phyloP scores from a whole-genome alignment of 495 filamentous ascomycete species.

The Aspergillus conjunctus region DNA sequence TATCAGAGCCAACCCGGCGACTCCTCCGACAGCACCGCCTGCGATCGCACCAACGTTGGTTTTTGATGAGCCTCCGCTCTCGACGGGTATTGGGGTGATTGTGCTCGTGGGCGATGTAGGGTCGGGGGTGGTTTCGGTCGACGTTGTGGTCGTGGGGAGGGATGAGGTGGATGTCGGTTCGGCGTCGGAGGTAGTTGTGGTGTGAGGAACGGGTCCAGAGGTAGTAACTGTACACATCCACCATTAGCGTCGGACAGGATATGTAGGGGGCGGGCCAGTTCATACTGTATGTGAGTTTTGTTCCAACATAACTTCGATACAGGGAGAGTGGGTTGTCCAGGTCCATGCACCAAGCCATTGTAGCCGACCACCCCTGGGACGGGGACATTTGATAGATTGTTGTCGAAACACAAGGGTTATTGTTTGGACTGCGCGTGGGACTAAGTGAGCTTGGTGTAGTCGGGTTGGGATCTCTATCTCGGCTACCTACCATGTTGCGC shows the following conservation, averaged over 20 bases:
- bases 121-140: background rate
- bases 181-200: background rate
- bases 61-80: background rate
- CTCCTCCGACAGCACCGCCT: conserved; percentile 11
- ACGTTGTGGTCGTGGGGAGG: background rate
- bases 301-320: conserved; percentile 13
- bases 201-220: background rate
- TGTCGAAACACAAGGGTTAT: conserved; percentile 6
- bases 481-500: conserved; percentile 8
- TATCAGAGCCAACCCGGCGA: conserved; percentile 9
- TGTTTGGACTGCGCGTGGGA: background rate
- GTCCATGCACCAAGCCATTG: conserved; percentile 16
- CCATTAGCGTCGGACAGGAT: background rate
- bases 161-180: background rate
- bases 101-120: background rate
- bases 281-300: conserved; percentile 4
- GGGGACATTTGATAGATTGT: conserved; percentile 4
- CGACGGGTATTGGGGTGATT: background rate
- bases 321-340: background rate
- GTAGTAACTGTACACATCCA: background rate
- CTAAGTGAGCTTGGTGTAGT: background rate
- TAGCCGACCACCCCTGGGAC: conserved; percentile 2
- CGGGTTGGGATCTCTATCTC: no score
- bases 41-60: conserved; percentile 15
- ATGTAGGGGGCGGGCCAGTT: background rate